Percentiles rank a stretch among this genome's conserved stretches.
Evolutionary conservation across 2,329 filamentous ascomycete species (phyloP).

Genomic region (Sclerotiophoma versabilis): DNA sequence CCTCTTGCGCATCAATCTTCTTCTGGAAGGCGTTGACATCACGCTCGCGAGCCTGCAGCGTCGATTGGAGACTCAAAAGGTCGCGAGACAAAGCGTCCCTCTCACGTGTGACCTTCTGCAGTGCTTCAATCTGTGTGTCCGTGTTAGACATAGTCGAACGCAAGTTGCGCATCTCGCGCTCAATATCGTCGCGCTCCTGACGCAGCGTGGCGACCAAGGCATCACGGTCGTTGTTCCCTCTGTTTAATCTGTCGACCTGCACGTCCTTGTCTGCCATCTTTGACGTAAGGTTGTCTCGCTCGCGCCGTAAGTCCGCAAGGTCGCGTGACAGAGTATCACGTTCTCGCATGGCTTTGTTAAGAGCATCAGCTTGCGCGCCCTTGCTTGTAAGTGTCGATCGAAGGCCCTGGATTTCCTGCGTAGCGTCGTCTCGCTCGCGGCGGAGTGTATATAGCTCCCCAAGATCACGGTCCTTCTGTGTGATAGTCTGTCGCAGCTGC

Average conservation of each 20-base stretch:
- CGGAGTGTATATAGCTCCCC: slow-evolving; percentile 35
- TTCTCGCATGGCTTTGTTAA: slow-evolving; percentile 40
- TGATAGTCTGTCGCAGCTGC: slow-evolving; percentile 39
- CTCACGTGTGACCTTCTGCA: slow-evolving; percentile 46
- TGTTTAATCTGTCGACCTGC: slow-evolving; percentile 40
- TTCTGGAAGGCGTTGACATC: slow-evolving; percentile 40
- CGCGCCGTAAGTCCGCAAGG: slow-evolving; percentile 39
- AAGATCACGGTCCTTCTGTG: slow-evolving; percentile 41
- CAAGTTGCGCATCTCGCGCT: slow-evolving; percentile 33
- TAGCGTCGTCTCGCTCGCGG: slow-evolving; percentile 44
- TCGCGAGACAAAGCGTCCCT: slow-evolving; percentile 41
- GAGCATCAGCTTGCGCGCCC: slow-evolving; percentile 39
- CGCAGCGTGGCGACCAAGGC: slow-evolving; percentile 38
- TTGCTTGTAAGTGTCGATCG: slow-evolving; percentile 40
- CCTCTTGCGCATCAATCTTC: slow-evolving; percentile 42
- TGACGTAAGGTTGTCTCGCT: slow-evolving; percentile 36
- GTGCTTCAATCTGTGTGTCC: slow-evolving; percentile 45
- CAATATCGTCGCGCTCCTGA: slow-evolving; percentile 33
- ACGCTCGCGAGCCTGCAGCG: slow-evolving; percentile 43
- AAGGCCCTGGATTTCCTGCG: slow-evolving; percentile 40
- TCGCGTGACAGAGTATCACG: slow-evolving; percentile 38
- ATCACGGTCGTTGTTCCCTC: slow-evolving; percentile 39
- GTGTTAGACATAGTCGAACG: slow-evolving; percentile 39
- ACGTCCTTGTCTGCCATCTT: slow-evolving; percentile 41
- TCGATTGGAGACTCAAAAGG: slow-evolving; percentile 37